Percentiles rank a stretch among this genome's conserved stretches.
These are phyloP conservation scores for Kluyveromyces lactis DNA, from an alignment of 805 yeast genomes.

Conservation along the genomic window DNA sequence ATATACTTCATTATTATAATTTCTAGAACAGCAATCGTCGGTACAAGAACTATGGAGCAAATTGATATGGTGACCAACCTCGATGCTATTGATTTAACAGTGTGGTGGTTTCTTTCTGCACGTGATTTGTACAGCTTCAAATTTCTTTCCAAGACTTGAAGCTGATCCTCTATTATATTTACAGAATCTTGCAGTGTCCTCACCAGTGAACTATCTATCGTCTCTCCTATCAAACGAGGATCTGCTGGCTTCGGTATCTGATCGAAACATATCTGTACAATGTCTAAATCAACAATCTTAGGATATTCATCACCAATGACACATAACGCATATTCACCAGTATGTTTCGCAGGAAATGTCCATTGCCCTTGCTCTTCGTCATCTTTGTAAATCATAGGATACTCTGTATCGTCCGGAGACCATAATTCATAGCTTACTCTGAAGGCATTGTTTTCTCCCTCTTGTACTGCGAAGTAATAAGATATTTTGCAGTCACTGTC, in stretches of 20 bases:
- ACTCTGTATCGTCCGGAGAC: slow-evolving; percentile 21
- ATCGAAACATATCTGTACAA: slow-evolving; percentile 30
- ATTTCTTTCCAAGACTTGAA: slow-evolving; percentile 46
- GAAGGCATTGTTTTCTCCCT: slow-evolving; percentile 18
- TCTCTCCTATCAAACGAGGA: slow-evolving; percentile 25
- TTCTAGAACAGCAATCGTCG: slow-evolving; percentile 64
- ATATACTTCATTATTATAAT: slow-evolving; percentile 50
- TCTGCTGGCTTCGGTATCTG: neutral
- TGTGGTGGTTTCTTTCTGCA: slow-evolving; percentile 80
- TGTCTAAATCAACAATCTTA: slow-evolving; percentile 78
- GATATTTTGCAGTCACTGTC: slow-evolving; percentile 61
- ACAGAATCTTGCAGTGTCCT: slow-evolving; percentile 34
- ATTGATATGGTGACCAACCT: slow-evolving; percentile 61
- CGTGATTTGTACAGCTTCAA: slow-evolving; percentile 83
- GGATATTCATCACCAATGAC: slow-evolving; percentile 79
- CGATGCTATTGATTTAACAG: slow-evolving; percentile 56
- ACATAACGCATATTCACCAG: slow-evolving; percentile 85
- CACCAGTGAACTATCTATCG: slow-evolving; percentile 57
- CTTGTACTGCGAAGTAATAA: slow-evolving; percentile 26
- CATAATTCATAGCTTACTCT: slow-evolving; percentile 28
- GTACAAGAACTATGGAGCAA: slow-evolving; percentile 54
- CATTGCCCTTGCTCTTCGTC: slow-evolving; percentile 77
- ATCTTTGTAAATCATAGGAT: slow-evolving; percentile 39
- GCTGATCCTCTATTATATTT: slow-evolving; percentile 49
- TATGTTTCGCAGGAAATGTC: slow-evolving; percentile 51